Base-by-base conservation (phyloP, 768 basidiomycete species). In the Tephrocybe sp. region DNA sequence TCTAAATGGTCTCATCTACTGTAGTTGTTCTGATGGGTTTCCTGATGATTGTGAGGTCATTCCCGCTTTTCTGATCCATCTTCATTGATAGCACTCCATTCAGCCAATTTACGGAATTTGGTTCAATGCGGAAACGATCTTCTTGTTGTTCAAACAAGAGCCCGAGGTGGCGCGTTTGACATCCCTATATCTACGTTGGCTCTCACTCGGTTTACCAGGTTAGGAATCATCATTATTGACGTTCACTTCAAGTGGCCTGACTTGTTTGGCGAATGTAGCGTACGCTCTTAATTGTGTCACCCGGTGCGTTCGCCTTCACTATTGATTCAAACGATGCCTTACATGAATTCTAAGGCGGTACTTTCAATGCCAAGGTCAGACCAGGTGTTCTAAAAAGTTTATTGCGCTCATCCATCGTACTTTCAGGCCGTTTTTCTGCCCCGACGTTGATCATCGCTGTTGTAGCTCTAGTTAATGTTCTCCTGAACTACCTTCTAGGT, bases 401-500 rank as follows among this genome's bases (percentile, higher is more conserved):
- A 6, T 15, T 30, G 18, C 23, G 12, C 20, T 45, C 1, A 41
- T 12, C 11, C 28, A 30, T 30, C 28, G 28, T 46, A 18, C 25
- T 45, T 36, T 17, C 55, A 84, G 85, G 88, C n/a, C 73, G 94
- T 14, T 93, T 97, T 69, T 70, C 79, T 18, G 79, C 92, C 2
- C 94, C 94, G 0, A 93, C 93, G 0, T 80, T 84, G 49, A 86
- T 94, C 53, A 85, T 90, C 18, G 3, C 18, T 12, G 5, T 90
- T 18, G 82, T 94, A 11, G 90, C 94, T 0, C 96, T 93, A 0
- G 70, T 92, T 58, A 98, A 98, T 58, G 80, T 82, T 2, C 50
- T 90, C 9, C 73, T 96, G 14, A 95, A 93, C 65, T 96, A 83
- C 64, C 53, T 90, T 3, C 80, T 98, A 15, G 92, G 88, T 36